These are phyloP conservation scores for Metarhizium rileyi DNA, from an alignment of 2,329 filamentous ascomycete genomes.

Conservation along the genomic window DNA sequence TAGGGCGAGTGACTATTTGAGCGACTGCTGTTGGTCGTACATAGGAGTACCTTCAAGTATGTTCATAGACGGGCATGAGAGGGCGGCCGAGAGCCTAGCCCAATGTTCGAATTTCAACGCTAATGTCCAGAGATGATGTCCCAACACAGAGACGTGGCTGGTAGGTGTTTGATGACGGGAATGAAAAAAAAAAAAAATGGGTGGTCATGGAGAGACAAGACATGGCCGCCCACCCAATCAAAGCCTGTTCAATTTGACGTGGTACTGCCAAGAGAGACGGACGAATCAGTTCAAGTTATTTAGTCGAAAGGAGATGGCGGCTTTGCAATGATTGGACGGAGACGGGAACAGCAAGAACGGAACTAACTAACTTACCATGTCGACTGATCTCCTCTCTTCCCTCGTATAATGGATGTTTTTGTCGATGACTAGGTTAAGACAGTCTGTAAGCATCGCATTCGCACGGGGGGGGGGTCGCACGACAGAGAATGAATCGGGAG, in stretches of 20 bases:
- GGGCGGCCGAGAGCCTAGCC: background rate
- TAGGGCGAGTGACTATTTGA: background rate
- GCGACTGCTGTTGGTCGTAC: background rate
- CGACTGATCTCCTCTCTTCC: constrained; percentile 18
- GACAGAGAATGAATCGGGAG: too few relatives aligned
- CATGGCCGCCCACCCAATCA: background rate
- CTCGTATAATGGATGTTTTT: constrained; percentile 24
- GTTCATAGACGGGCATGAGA: background rate
- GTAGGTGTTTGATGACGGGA: background rate
- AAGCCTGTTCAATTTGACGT: constrained; percentile 8
- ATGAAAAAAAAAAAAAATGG: background rate
- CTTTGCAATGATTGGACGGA: background rate
- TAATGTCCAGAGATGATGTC: background rate
- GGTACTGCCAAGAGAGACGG: constrained; percentile 4
- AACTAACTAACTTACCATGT: constrained; percentile 22
- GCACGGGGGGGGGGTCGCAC: background rate
- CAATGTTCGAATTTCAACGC: constrained; percentile 1
- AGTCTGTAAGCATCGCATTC: background rate
- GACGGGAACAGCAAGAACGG: too few relatives aligned
- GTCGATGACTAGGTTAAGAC: constrained; percentile 24
- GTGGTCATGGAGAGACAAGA: background rate
- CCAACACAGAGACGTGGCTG: background rate
- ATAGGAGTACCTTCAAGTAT: background rate
- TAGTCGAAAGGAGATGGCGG: background rate
- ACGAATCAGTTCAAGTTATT: too few relatives aligned